Base-by-base conservation (phyloP, 1,139 yeast genomes). In the Yarrowia galli region DNA sequence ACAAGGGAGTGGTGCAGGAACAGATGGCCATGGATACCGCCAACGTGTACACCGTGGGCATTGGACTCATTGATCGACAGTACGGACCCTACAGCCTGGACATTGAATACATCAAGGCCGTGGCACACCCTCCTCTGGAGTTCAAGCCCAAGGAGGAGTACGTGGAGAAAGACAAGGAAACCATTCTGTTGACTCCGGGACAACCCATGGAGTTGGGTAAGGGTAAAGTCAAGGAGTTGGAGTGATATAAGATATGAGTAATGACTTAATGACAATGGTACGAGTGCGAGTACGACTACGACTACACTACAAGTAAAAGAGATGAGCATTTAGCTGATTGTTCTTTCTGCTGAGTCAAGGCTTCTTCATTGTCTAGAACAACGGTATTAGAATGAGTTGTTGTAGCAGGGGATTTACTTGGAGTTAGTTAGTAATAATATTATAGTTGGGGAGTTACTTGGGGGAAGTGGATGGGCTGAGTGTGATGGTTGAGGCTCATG, bases 1-100 rank as follows among this genome's bases (percentile, higher is more conserved):
- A 89, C 75, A 87, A 91, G 84, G 97, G 97, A 12, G 86, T 85
- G 38, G 87, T 91, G 69, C 95, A 89, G 79, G 90, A 88, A 71
- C 87, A 85, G 73, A 81, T 83, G 68, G 87, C 87, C 25, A 77
- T 91, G 75, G 89, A 90, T 75, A 85, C 85, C 73, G 81, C 85
- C 40, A 86, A 86, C 72, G 85, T 91, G 67, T 87, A 88, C 73
- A 88, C 96, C 5, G 80, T 91, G 23, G 97, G 97, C 3, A 80
- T 91, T 67, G 96, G 97, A 13, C 84, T 91, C 67, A 83, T 90
- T 69, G 97, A 91, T 76, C 86, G 89, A 70, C 89, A 87, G 75
- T 89, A 87, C 72, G 97, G 97, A 0, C 92, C 95, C 1, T 91
- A 82, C 75, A 82, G 85, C 65, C 80, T 91, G 70, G 84, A 89